These are phyloP conservation scores for Phaseolus lunatus DNA, from an alignment of 306 rosid genomes.

Conservation along the genomic window DNA sequence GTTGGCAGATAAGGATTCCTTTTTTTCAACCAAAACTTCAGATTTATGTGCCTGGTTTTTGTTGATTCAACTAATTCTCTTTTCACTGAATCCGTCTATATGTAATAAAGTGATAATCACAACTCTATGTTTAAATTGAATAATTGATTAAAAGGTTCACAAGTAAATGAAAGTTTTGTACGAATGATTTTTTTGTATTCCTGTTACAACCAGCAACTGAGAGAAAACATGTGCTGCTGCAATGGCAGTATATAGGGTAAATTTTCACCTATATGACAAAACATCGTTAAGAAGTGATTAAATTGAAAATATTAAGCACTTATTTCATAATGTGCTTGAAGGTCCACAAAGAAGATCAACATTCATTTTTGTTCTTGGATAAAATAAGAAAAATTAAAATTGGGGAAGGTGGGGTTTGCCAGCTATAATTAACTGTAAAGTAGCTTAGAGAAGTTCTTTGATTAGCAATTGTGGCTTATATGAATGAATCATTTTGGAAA, in stretches of 20 bases:
- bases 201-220: constrained; percentile 7
- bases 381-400: background rate
- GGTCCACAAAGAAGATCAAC: background rate
- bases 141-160: too few relatives aligned
- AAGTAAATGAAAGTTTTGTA: too few relatives aligned
- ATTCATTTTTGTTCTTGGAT: background rate
- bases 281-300: background rate
- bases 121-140: too few relatives aligned
- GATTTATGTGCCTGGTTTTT: too few relatives aligned
- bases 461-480: constrained; percentile 29
- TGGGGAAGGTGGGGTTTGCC: background rate
- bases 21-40: too few relatives aligned
- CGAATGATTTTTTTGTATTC: too few relatives aligned
- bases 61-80: too few relatives aligned
- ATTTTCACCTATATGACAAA: constrained; percentile 15
- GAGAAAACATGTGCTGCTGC: constrained; percentile 38
- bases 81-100: too few relatives aligned
- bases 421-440: background rate
- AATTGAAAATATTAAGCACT: background rate
- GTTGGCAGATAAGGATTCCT: constrained; percentile 47
- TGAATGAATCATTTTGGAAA: constrained; percentile 17
- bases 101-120: too few relatives aligned
- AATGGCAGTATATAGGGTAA: constrained; percentile 15
- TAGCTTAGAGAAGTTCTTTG: constrained; percentile 2
- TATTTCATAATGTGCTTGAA: background rate